A percentile compares a stretch with the other conserved stretches of the same genome.
Conservation (phyloP, 2,329 filamentous ascomycete genomes). For the Parafenestella ontariensis region DNA sequence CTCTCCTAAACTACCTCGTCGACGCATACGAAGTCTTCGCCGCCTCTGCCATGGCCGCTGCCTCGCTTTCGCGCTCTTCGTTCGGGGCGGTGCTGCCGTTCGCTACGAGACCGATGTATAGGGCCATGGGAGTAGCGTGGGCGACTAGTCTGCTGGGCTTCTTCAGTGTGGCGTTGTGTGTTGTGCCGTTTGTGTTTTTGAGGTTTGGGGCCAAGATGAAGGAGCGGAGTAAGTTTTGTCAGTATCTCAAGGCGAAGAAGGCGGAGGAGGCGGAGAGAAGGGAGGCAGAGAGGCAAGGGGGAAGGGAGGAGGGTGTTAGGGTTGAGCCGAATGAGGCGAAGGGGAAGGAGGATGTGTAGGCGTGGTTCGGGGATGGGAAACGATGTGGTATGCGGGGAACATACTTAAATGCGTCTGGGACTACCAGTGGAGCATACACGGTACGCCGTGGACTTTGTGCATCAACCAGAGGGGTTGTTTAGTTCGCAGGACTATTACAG, state of each 20-base stretch:
- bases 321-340: conserved; percentile 7
- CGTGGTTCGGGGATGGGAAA: not conserved
- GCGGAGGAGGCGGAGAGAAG: conserved; percentile 34
- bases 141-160: conserved; percentile 60
- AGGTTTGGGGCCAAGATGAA: conserved; percentile 63
- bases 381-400: not conserved
- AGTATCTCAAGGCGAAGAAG: conserved; percentile 58
- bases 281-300: conserved; percentile 24
- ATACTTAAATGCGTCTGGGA: too few relatives aligned
- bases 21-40: conserved; percentile 76
- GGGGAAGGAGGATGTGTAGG: conserved; percentile 20
- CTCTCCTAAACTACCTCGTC: conserved; percentile 66
- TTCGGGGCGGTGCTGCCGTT: conserved; percentile 72
- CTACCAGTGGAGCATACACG: not conserved
- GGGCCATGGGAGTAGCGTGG: conserved; percentile 73
- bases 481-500: too few relatives aligned
- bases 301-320: not conserved
- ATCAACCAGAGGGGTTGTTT: too few relatives aligned
- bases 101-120: conserved; percentile 65
- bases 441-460: too few relatives aligned
- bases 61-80: conserved; percentile 77
- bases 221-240: conserved; percentile 66
- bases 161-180: conserved; percentile 56
- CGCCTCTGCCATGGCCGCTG: conserved; percentile 80
- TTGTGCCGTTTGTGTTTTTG: conserved; percentile 67